A percentile compares a stretch with the other conserved stretches of the same genome.
phyloP scores from a whole-genome alignment of 176 grass and related monocot genomes.

The Rhynchospora pubera region DNA sequence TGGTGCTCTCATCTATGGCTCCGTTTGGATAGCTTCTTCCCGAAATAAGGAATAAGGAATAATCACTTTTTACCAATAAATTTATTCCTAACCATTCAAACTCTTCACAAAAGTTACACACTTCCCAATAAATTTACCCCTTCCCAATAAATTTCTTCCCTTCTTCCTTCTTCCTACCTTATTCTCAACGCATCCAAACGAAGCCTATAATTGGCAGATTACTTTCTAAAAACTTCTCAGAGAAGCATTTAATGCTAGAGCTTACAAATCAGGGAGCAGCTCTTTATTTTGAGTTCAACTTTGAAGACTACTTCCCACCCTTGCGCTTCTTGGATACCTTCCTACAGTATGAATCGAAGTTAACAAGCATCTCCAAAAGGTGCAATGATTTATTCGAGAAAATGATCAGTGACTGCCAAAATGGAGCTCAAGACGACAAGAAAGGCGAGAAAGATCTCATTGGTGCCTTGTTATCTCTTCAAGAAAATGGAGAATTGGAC shows the following conservation, averaged over 20 bases:
- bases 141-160: too few species aligned
- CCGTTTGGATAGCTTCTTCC: too few species aligned
- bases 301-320: slow-evolving; percentile 33
- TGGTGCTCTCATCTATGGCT: too few species aligned
- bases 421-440: neutral
- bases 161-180: too few species aligned
- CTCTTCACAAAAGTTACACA: too few species aligned
- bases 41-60: too few species aligned
- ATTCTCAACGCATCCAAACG: too few species aligned
- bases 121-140: too few species aligned
- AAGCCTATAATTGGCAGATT: neutral
- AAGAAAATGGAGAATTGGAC: neutral
- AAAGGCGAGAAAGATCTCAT: slow-evolving; percentile 16
- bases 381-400: slow-evolving; percentile 29
- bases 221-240: neutral
- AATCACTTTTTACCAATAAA: too few species aligned
- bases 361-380: neutral
- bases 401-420: slow-evolving; percentile 17
- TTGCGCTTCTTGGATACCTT: neutral
- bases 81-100: too few species aligned
- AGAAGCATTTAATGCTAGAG: slow-evolving; percentile 36
- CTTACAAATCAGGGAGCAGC: slow-evolving; percentile 30
- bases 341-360: slow-evolving; percentile 20
- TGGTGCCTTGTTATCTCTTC: slow-evolving; percentile 7
- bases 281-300: slow-evolving; percentile 30